Evolutionary conservation across 768 basidiomycete species (phyloP).

Genomic region (Suillus variegatus): DNA sequence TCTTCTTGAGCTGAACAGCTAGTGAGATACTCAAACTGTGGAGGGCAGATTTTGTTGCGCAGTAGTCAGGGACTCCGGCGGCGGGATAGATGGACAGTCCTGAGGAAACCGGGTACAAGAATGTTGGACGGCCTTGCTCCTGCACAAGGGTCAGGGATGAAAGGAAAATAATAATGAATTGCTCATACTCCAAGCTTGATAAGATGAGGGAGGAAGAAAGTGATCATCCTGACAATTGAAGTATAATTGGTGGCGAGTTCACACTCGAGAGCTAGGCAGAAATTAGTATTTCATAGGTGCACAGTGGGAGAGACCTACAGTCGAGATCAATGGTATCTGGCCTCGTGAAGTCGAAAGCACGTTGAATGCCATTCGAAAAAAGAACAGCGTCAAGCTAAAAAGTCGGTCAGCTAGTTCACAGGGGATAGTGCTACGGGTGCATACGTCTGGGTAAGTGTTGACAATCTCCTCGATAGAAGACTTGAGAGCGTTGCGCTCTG

Average conservation of each 20-base stretch:
- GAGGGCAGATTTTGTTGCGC: constrained; percentile 58
- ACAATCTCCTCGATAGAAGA: constrained; percentile 42
- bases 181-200: constrained; percentile 47
- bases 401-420: background rate
- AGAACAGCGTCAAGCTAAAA: constrained; percentile 56
- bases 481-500: constrained; percentile 39
- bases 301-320: constrained; percentile 25
- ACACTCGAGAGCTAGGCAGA: constrained; percentile 17
- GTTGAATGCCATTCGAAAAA: constrained; percentile 55
- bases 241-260: constrained; percentile 60
- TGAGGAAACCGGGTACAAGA: constrained; percentile 54
- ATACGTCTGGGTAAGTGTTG: constrained; percentile 48
- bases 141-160: constrained; percentile 23
- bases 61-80: constrained; percentile 49
- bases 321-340: constrained; percentile 43
- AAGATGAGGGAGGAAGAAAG: constrained; percentile 55
- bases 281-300: background rate
- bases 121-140: constrained; percentile 43
- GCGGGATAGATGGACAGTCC: constrained; percentile 48
- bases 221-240: constrained; percentile 48
- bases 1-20: constrained; percentile 45
- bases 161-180: background rate
- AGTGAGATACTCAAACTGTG: constrained; percentile 53
- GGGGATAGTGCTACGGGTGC: constrained; percentile 12
- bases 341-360: constrained; percentile 45